These are phyloP conservation scores for Sideroxylon spinosum DNA, from an alignment of 179 eudicot genomes.

Conservation along the genomic window DNA sequence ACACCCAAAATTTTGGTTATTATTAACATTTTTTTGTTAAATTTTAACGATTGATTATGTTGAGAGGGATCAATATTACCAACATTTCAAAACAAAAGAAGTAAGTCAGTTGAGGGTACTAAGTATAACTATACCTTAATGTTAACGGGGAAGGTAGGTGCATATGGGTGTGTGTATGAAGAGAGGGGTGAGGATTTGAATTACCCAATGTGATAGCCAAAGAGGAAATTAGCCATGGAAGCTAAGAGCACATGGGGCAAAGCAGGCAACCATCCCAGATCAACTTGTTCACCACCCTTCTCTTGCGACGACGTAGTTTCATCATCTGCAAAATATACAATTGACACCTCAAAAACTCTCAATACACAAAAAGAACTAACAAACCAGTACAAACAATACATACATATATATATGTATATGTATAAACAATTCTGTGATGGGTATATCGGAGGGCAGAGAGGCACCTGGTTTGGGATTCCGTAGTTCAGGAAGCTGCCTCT, in stretches of 20 bases:
- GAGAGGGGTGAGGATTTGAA: not conserved
- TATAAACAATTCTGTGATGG: not conserved
- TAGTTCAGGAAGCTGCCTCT: not conserved
- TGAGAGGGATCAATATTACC: not conserved
- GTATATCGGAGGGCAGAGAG: not conserved
- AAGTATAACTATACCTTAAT: too few species aligned
- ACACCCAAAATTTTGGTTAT: too few species aligned
- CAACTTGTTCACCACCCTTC: constrained; percentile 23
- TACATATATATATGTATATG: not conserved
- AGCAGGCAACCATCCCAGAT: constrained; percentile 66
- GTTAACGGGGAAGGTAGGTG: too few species aligned
- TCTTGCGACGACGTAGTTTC: constrained; percentile 12
- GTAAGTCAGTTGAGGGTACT: too few species aligned
- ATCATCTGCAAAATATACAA: constrained; percentile 12
- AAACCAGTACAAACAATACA: not conserved
- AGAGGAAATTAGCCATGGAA: constrained; percentile 75
- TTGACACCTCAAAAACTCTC: constrained; percentile 2
- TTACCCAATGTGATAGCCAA: constrained; percentile 82
- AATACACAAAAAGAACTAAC: not conserved
- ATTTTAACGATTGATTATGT: too few species aligned
- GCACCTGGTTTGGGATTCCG: constrained; percentile 7
- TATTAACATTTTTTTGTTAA: too few species aligned
- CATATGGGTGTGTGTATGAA: too few species aligned
- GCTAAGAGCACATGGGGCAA: constrained; percentile 61
- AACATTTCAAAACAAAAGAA: too few species aligned